A percentile compares a stretch with the other conserved stretches of the same genome.
phyloP scores from a whole-genome alignment of 371 early-diverging fungal species.

The Saksenaea vasiformis region DNA sequence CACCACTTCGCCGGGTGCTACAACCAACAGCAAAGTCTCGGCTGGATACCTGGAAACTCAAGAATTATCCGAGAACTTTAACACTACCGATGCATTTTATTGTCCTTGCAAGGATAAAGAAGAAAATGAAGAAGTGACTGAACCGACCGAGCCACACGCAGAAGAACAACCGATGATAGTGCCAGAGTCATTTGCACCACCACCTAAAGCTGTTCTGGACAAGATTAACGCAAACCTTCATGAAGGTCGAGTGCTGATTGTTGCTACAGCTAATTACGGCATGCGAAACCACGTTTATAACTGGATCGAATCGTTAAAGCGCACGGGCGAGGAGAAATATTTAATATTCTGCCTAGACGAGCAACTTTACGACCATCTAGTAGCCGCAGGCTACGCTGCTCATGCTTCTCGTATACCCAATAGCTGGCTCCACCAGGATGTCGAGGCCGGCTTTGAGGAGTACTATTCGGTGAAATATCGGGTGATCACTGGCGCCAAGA shows the following conservation, averaged over 20 bases:
- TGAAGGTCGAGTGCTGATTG: conserved; percentile 34
- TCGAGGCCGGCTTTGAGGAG: conserved; percentile 41
- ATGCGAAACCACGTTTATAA: conserved; percentile 52
- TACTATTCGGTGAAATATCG: conserved; percentile 44
- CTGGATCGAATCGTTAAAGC: conserved; percentile 49
- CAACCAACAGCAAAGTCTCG: not conserved
- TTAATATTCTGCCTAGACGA: conserved; percentile 48
- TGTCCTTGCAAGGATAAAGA: conserved; percentile 10
- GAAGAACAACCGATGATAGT: conserved; percentile 17
- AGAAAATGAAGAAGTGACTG: not conserved
- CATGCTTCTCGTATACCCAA: conserved; percentile 37
- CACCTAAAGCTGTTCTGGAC: conserved; percentile 25
- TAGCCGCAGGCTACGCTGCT: conserved; percentile 28
- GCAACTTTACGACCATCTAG: conserved; percentile 34
- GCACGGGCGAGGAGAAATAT: conserved; percentile 37
- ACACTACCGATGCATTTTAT: conserved; percentile 1
- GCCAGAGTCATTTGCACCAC: conserved; percentile 29
- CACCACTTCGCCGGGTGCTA: not conserved
- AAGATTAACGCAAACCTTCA: conserved; percentile 38
- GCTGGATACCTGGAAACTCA: conserved; percentile 15
- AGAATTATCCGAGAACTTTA: not conserved
- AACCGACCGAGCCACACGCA: not conserved
- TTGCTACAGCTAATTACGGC: conserved; percentile 48
- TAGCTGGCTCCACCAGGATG: conserved; percentile 41
- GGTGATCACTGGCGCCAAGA: conserved; percentile 43